Percentiles rank a stretch among this genome's conserved stretches.
Evolutionary conservation across 169 alveolate species (phyloP).

Genomic region (Plasmodium adleri): DNA sequence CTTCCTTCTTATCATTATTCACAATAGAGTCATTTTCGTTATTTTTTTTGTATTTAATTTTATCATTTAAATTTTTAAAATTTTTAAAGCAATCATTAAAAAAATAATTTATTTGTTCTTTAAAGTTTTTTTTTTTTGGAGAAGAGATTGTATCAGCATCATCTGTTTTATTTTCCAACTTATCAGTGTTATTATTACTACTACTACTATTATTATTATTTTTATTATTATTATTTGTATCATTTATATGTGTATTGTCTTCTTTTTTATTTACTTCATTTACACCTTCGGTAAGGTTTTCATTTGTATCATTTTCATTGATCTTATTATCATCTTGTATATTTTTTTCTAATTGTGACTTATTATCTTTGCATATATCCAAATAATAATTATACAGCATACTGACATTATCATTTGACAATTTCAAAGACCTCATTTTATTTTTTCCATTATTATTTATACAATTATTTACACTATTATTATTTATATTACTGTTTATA

Average conservation of each 20-base stretch:
- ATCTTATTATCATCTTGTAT: background rate
- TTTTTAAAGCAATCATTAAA: constrained; percentile 30
- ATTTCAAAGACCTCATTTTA: background rate
- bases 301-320: background rate
- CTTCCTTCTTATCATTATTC: too few species aligned
- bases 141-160: background rate
- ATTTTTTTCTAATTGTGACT: background rate
- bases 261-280: background rate
- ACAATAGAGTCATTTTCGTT: background rate
- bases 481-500: background rate
- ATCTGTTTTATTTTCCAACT: background rate
- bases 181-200: constrained; percentile 9
- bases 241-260: background rate
- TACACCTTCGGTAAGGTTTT: background rate
- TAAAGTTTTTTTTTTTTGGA: too few species aligned
- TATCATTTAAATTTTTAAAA: constrained; percentile 17
- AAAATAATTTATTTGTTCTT: constrained; percentile 38
- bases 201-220: background rate
- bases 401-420: constrained; percentile 37
- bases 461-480: background rate
- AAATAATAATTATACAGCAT: constrained; percentile 17
- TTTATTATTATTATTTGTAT: background rate
- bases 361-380: constrained; percentile 22
- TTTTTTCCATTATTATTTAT: background rate
- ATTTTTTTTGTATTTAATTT: background rate